Base-by-base conservation (phyloP, 306 rosid genomes). In the Acmispon strigosus region DNA sequence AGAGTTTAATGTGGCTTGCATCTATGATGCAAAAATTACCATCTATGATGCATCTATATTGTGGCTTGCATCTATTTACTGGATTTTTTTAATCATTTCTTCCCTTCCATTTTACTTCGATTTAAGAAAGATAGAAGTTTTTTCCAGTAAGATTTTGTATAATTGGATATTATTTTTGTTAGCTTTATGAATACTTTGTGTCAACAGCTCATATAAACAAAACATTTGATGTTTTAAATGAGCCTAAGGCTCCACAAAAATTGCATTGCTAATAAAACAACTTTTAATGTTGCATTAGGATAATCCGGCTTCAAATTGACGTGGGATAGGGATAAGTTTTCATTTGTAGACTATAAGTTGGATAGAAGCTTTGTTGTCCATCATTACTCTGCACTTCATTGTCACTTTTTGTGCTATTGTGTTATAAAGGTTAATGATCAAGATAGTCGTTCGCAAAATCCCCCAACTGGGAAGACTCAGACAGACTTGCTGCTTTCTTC, bases 361-460 rank as follows among this genome's bases (percentile, higher is more conserved):
- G 55, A 44, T 52, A 62, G 37, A 48, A 18, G 52, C 57, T 43
- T 74, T 72, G 32, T 70, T 70, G 61, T 36, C 49, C 70, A 15
- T 54, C 18, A 3, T 47, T 52, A 56, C 36, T 51, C 18, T 51
- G 43, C 56, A 32, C 29, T 48, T 60, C 36, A 18, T 37, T 58
- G 45, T 76, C 36, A 47, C 68, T 66, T 71, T 44, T 70, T 70
- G 15, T 27, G 34, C 3, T 27, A 27, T 2, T 55, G 62, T 56
- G 62, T 59, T 64, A 20, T 82, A 5, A 85, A 93, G 97, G 75
- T 60, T 27, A 75, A 76, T 13, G 61, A 72, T 69, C 80, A 80
- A 79, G 70, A 78, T 34, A 82, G 52, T 48, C 66, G 73, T 66
- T 45, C 77, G 12, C 84, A 74, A 58, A 90, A 83, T 48, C 77